Conservation (phyloP, 495 filamentous ascomycete genomes). For the Aspergillus baeticus region DNA sequence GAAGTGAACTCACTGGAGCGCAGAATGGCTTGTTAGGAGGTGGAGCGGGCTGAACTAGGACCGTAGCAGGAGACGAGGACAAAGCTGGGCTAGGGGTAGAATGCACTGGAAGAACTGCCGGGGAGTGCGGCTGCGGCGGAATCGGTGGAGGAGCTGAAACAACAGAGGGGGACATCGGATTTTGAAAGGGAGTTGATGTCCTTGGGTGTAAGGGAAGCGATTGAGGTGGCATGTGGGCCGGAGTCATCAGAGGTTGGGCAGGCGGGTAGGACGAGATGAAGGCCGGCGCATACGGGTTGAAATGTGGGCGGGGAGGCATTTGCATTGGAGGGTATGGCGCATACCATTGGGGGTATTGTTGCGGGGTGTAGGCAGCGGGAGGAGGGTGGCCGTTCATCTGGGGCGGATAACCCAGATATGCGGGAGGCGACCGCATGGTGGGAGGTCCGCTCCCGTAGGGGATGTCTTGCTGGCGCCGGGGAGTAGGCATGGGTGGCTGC, state of each 20-base stretch:
- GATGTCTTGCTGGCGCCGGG: slow-evolving; percentile 50
- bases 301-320: slow-evolving; percentile 37
- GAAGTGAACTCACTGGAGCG: slow-evolving; percentile 56
- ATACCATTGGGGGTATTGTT: slow-evolving; percentile 48
- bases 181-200: slow-evolving; percentile 41
- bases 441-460: slow-evolving; percentile 44
- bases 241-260: slow-evolving; percentile 41
- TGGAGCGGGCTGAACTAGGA: slow-evolving; percentile 21
- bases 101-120: slow-evolving; percentile 28
- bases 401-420: slow-evolving; percentile 46
- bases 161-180: slow-evolving; percentile 42
- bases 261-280: slow-evolving; percentile 51
- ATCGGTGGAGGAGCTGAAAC: slow-evolving; percentile 26
- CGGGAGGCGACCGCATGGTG: slow-evolving; percentile 45
- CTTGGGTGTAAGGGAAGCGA: slow-evolving; percentile 38
- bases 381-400: slow-evolving; percentile 47
- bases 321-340: slow-evolving; percentile 49
- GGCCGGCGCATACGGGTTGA: slow-evolving; percentile 46
- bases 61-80: slow-evolving; percentile 31
- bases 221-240: slow-evolving; percentile 38
- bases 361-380: slow-evolving; percentile 38
- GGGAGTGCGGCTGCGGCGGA: slow-evolving; percentile 35
- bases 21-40: slow-evolving; percentile 48
- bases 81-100: slow-evolving; percentile 27
- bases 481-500: slow-evolving; percentile 52